A percentile compares a stretch with the other conserved stretches of the same genome.
These are phyloP conservation scores for Lentinula aciculospora DNA, from an alignment of 768 basidiomycete species.

Conservation along the genomic window DNA sequence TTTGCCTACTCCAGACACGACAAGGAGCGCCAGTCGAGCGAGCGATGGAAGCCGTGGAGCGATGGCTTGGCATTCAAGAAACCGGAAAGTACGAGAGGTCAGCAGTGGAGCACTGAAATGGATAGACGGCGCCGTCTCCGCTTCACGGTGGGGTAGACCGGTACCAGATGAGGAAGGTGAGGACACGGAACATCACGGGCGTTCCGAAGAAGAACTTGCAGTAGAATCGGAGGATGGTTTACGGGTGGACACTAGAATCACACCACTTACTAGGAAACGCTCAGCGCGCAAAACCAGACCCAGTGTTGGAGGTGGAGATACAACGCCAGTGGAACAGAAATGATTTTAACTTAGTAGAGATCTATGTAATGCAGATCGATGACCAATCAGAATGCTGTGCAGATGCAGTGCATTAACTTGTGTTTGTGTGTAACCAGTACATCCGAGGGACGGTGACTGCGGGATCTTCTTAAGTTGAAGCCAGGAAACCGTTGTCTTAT, in stretches of 20 bases:
- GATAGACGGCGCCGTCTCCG: constrained; percentile 62
- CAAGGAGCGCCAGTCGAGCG: constrained; percentile 32
- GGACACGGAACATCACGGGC: constrained; percentile 16
- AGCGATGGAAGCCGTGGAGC: constrained; percentile 30
- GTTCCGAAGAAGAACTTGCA: constrained; percentile 8
- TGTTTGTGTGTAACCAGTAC: neutral
- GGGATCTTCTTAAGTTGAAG: neutral
- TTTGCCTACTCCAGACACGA: constrained; percentile 20
- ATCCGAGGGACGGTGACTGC: neutral
- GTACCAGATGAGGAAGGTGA: constrained; percentile 37
- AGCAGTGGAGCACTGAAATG: constrained; percentile 56
- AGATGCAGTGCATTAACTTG: neutral
- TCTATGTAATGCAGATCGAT: too few species aligned
- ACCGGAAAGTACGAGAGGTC: constrained; percentile 56
- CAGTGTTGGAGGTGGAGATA: constrained; percentile 37
- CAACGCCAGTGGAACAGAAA: constrained; percentile 27
- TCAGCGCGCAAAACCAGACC: constrained; percentile 49
- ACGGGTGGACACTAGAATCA: constrained; percentile 36
- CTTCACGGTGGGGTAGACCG: constrained; percentile 54
- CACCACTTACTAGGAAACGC: constrained; percentile 65
- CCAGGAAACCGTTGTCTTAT: neutral
- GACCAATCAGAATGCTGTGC: neutral
- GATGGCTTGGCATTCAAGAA: constrained; percentile 55
- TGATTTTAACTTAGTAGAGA: too few species aligned
- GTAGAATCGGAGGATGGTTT: constrained; percentile 21